phyloP scores from a whole-genome alignment of 768 basidiomycete genomes.

The Saitozyma sp. region DNA sequence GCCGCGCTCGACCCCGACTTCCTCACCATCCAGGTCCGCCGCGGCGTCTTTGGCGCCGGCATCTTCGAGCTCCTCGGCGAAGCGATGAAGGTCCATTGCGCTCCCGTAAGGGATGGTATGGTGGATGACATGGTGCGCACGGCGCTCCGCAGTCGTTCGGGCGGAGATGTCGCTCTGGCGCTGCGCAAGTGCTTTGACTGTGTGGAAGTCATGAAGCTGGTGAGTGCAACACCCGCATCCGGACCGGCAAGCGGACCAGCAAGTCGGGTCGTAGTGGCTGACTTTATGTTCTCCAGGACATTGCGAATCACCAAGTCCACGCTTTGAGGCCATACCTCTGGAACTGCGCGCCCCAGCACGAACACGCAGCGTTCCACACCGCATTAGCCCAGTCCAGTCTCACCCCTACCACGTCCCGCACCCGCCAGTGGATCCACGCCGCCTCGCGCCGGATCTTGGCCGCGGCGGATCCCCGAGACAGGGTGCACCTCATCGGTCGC shows the following conservation, averaged over 20 bases:
- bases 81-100: slow-evolving; percentile 84
- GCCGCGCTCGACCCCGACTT: slow-evolving; percentile 77
- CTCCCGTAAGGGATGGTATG: slow-evolving; percentile 83
- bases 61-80: slow-evolving; percentile 76
- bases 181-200: slow-evolving; percentile 84
- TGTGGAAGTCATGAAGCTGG: slow-evolving; percentile 92
- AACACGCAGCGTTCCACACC: slow-evolving; percentile 72
- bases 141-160: slow-evolving; percentile 67
- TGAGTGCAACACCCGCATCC: slow-evolving; percentile 57
- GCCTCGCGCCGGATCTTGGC: slow-evolving; percentile 50
- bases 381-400: slow-evolving; percentile 38
- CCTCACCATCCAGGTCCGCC: slow-evolving; percentile 77
- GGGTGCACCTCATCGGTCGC: slow-evolving; percentile 56
- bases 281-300: slow-evolving; percentile 75
- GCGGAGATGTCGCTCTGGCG: slow-evolving; percentile 78
- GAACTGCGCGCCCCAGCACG: slow-evolving; percentile 74
- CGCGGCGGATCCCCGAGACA: slow-evolving; percentile 7
- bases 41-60: slow-evolving; percentile 74
- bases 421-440: slow-evolving; percentile 66
- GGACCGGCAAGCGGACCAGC: slow-evolving; percentile 8
- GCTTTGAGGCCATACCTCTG: slow-evolving; percentile 87
- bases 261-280: slow-evolving; percentile 57
- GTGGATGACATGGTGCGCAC: slow-evolving; percentile 79
- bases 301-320: slow-evolving; percentile 92
- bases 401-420: slow-evolving; percentile 48